phyloP scores from a whole-genome alignment of 257 asterid species.

The Jacaranda mimosifolia region DNA sequence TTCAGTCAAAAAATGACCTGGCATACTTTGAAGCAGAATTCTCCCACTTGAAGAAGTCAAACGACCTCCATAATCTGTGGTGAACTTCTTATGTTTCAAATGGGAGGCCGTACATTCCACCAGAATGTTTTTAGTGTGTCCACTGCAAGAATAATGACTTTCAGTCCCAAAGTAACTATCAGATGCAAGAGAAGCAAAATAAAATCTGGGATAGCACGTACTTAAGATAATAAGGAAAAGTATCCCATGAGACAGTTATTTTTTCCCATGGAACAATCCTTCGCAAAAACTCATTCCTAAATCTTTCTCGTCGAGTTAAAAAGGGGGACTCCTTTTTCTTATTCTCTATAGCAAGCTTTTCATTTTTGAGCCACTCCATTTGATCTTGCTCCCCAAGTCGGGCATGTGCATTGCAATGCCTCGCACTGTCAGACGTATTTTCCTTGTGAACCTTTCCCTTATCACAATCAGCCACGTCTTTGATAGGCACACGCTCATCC shows the following conservation, averaged over 20 bases:
- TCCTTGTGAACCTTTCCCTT: slow-evolving; percentile 55
- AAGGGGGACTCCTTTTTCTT: slow-evolving; percentile 92
- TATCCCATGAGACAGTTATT: slow-evolving; percentile 90
- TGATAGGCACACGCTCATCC: slow-evolving; percentile 57
- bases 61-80: slow-evolving; percentile 73
- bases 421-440: slow-evolving; percentile 41
- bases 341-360: slow-evolving; percentile 80
- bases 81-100: slow-evolving; percentile 74
- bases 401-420: slow-evolving; percentile 76
- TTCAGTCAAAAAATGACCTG: slow-evolving; percentile 58
- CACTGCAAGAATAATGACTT: slow-evolving; percentile 61
- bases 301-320: slow-evolving; percentile 73
- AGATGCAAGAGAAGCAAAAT: slow-evolving; percentile 27
- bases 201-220: slow-evolving; percentile 46
- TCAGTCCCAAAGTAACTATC: slow-evolving; percentile 41
- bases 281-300: slow-evolving; percentile 79
- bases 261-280: slow-evolving; percentile 96
- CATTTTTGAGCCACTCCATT: slow-evolving; percentile 86
- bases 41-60: slow-evolving; percentile 90
- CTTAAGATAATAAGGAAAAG: slow-evolving; percentile 90
- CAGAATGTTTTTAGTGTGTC: slow-evolving; percentile 72
- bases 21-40: slow-evolving; percentile 84
- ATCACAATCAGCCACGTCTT: slow-evolving; percentile 56
- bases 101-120: slow-evolving; percentile 93
- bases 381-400: slow-evolving; percentile 93